Evolutionary conservation across 2,329 filamentous ascomycete genomes (phyloP).

Genomic region (Penicillium aurantiogriseum): DNA sequence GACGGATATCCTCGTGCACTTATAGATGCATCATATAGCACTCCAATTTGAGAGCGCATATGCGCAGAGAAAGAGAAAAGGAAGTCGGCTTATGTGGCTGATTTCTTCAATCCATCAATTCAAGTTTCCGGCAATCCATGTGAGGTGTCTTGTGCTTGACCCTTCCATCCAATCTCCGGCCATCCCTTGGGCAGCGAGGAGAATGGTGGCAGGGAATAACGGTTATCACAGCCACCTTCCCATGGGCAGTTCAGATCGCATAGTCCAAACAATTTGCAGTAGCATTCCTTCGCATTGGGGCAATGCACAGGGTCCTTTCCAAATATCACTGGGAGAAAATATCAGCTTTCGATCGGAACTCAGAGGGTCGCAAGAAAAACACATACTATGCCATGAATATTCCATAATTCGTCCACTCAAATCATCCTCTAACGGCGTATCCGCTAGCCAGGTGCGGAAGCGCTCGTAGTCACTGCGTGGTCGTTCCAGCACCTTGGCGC

Average conservation of each 20-base stretch:
- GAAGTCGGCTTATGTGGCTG: background rate
- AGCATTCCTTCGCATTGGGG: constrained; percentile 60
- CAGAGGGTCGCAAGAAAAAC: background rate
- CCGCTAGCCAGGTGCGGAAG: constrained; percentile 50
- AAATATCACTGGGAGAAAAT: constrained; percentile 52
- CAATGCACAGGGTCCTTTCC: constrained; percentile 60
- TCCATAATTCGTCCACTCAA: constrained; percentile 56
- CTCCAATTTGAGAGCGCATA: background rate
- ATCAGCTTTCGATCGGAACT: background rate
- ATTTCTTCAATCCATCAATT: background rate
- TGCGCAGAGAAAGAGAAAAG: background rate
- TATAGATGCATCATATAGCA: background rate
- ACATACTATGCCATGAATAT: constrained; percentile 60
- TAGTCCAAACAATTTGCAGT: constrained; percentile 65
- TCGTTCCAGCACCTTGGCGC: constrained; percentile 47
- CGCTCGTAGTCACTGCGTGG: constrained; percentile 50
- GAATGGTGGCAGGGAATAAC: constrained; percentile 60
- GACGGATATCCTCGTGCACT: background rate
- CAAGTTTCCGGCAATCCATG: constrained; percentile 33
- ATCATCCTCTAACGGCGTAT: constrained; percentile 49
- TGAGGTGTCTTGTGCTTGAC: constrained; percentile 36
- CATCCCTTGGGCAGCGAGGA: constrained; percentile 60
- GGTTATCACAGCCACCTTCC: constrained; percentile 51
- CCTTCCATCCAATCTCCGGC: constrained; percentile 57
- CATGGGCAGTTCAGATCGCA: constrained; percentile 50